A percentile compares a stretch with the other conserved stretches of the same genome.
phyloP scores from a whole-genome alignment of 2,329 filamentous ascomycete species.

The Botrytis aclada region DNA sequence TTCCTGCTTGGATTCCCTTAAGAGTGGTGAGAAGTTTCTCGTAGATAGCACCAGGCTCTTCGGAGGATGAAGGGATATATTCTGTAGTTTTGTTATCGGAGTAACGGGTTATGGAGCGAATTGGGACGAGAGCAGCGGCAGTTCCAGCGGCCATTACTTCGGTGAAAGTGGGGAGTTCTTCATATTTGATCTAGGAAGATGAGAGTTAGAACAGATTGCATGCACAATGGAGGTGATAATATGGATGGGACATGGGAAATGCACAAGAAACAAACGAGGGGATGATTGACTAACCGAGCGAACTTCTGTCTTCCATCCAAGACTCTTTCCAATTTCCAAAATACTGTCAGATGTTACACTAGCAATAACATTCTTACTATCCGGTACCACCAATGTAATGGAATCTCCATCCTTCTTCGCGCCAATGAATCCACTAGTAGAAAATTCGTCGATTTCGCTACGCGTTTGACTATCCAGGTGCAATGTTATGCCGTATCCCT shows the following conservation, averaged over 20 bases:
- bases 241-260: background rate
- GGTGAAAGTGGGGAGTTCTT: slow-evolving; percentile 55
- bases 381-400: slow-evolving; percentile 67
- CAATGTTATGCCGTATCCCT: slow-evolving; percentile 90
- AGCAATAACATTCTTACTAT: slow-evolving; percentile 83
- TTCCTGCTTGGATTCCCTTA: slow-evolving; percentile 82
- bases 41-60: slow-evolving; percentile 72
- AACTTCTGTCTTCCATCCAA: slow-evolving; percentile 82
- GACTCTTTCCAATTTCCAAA: slow-evolving; percentile 68
- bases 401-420: slow-evolving; percentile 53
- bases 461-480: slow-evolving; percentile 85
- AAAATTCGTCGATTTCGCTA: slow-evolving; percentile 91
- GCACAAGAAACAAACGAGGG: background rate
- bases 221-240: too few relatives aligned
- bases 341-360: slow-evolving; percentile 80
- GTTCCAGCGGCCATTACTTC: slow-evolving; percentile 93
- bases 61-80: slow-evolving; percentile 53
- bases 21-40: slow-evolving; percentile 70
- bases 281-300: slow-evolving; percentile 53
- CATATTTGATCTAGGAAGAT: slow-evolving; percentile 58
- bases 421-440: slow-evolving; percentile 89
- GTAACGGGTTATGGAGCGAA: slow-evolving; percentile 80
- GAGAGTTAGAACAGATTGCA: background rate
- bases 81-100: slow-evolving; percentile 50
- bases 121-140: slow-evolving; percentile 85